A percentile compares a stretch with the other conserved stretches of the same genome.
phyloP scores from a whole-genome alignment of 2,329 filamentous ascomycete species.

The Aspergillus aculeatinus region DNA sequence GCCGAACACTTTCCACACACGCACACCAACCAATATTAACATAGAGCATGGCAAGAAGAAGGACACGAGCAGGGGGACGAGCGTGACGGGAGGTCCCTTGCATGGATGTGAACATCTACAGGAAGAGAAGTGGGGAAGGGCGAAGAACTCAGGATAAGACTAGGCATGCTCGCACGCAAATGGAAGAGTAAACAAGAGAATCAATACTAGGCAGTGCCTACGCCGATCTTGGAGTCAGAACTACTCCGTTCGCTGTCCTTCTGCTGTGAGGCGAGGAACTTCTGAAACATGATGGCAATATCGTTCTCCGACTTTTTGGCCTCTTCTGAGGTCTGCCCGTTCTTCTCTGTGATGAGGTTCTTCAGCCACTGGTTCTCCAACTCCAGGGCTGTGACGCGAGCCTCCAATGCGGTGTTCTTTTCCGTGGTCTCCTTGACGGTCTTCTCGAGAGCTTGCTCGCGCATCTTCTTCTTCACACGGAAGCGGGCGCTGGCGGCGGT shows the following conservation, averaged over 20 bases:
- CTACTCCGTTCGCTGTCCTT: conserved; percentile 28
- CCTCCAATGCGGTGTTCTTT: conserved; percentile 73
- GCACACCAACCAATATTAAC: not conserved
- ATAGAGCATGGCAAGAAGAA: conserved; percentile 2
- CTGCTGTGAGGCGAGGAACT: conserved; percentile 39
- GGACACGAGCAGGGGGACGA: not conserved
- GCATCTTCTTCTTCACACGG: conserved; percentile 94
- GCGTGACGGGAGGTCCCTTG: not conserved
- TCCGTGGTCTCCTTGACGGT: conserved; percentile 80
- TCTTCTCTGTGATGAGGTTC: conserved; percentile 79
- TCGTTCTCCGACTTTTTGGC: conserved; percentile 46
- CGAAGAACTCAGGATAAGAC: not conserved
- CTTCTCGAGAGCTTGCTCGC: conserved; percentile 79
- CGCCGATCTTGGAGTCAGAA: conserved; percentile 34
- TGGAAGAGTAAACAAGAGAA: not conserved
- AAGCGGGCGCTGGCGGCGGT: conserved; percentile 89
- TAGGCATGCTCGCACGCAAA: not conserved
- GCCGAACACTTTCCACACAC: conserved; percentile 17
- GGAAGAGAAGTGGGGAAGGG: conserved; percentile 4
- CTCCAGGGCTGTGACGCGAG: conserved; percentile 70
- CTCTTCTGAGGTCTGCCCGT: conserved; percentile 41
- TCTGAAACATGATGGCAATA: conserved; percentile 44
- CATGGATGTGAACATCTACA: conserved; percentile 2
- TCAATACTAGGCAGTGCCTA: conserved; percentile 28
- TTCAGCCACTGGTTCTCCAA: conserved; percentile 81